phyloP scores from a whole-genome alignment of 139 green algal species.

The Picochlorum sp. region DNA sequence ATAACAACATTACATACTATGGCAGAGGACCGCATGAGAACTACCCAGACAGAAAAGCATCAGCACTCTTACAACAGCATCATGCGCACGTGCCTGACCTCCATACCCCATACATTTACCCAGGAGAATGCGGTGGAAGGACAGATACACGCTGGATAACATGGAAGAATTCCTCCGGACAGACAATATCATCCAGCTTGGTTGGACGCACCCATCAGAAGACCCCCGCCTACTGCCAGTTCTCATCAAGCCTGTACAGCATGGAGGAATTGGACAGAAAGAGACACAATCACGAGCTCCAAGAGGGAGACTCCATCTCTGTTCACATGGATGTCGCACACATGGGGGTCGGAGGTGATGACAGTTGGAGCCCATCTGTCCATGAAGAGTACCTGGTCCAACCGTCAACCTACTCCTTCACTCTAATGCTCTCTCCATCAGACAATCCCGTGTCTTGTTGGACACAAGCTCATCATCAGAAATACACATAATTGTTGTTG shows the following conservation, averaged over 20 bases:
- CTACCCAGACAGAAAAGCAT: conserved; percentile 76
- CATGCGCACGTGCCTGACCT: conserved; percentile 31
- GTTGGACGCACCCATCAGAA: neutral
- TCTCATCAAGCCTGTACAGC: conserved; percentile 29
- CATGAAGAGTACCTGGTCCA: conserved; percentile 37
- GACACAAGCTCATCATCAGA: no score
- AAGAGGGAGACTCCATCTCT: conserved; percentile 30
- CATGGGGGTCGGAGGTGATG: conserved; percentile 93
- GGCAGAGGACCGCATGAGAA: conserved; percentile 83
- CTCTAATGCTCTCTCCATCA: no score
- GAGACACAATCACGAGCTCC: conserved; percentile 61
- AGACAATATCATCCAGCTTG: conserved; percentile 4
- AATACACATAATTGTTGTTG: no score
- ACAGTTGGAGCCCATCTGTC: conserved; percentile 78
- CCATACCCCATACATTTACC: conserved; percentile 83
- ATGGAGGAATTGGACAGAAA: conserved; percentile 38
- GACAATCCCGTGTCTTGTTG: no score
- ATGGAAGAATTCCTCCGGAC: conserved; percentile 15
- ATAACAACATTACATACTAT: conserved; percentile 11
- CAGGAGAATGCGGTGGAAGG: conserved; percentile 64
- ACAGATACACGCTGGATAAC: conserved; percentile 57
- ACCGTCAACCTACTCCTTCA: conserved; percentile 1
- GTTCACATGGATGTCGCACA: conserved; percentile 76
- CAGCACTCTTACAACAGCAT: conserved; percentile 32
- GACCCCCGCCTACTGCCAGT: conserved; percentile 17